Conservation (phyloP, 1,284 basidiomycete species). For the Somion occarium region DNA sequence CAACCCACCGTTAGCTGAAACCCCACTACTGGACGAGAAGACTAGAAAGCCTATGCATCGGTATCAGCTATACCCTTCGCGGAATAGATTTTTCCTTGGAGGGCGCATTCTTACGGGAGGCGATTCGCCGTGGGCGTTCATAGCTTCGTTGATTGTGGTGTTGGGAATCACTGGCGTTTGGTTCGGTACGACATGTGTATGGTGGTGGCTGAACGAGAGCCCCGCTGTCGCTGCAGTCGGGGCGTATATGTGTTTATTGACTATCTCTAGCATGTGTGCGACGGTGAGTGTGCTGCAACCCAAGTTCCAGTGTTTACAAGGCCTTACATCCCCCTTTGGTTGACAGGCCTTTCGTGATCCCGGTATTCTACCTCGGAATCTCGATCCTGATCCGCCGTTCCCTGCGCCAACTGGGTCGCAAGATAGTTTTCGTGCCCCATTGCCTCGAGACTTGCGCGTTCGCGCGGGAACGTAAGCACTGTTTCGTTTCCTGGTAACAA, state of each 20-base stretch:
- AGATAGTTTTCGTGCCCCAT: constrained; percentile 55
- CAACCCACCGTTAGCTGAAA: constrained; percentile 33
- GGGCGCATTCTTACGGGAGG: constrained; percentile 81
- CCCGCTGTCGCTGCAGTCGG: constrained; percentile 73
- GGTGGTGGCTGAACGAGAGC: constrained; percentile 79
- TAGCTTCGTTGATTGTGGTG: constrained; percentile 57
- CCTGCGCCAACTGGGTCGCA: constrained; percentile 56
- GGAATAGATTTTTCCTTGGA: constrained; percentile 69
- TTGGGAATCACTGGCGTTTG: constrained; percentile 70
- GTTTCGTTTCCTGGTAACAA: constrained; percentile 7
- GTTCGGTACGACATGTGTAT: constrained; percentile 82
- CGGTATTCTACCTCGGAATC: constrained; percentile 80
- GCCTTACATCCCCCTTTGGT: constrained; percentile 7
- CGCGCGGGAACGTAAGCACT: constrained; percentile 69
- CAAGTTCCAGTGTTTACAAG: too few species aligned
- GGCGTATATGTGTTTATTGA: constrained; percentile 74
- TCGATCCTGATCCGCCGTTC: constrained; percentile 82
- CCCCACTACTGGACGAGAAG: constrained; percentile 39
- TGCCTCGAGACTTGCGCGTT: constrained; percentile 79
- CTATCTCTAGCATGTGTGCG: constrained; percentile 71
- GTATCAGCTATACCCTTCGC: constrained; percentile 61
- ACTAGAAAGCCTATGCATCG: constrained; percentile 44
- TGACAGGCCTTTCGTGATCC: constrained; percentile 77
- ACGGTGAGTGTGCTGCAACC: constrained; percentile 51
- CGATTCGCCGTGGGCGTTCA: constrained; percentile 76